phyloP scores from a whole-genome alignment of 257 asterid genomes.

The Linaria vulgaris region DNA sequence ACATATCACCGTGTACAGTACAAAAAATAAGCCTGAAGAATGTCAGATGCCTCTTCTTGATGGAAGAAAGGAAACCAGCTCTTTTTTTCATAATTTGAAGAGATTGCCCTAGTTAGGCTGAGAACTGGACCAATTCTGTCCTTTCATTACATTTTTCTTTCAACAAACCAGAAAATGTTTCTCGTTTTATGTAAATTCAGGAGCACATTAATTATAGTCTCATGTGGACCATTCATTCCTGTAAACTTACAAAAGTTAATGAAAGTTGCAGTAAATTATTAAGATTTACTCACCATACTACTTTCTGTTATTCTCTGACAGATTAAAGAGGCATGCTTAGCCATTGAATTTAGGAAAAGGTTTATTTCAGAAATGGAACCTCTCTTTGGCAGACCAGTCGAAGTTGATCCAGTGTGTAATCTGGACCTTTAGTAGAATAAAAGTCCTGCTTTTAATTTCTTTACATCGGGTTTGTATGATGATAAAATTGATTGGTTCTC shows the following conservation, averaged over 20 bases:
- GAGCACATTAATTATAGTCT: too few relatives aligned
- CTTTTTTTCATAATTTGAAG: too few relatives aligned
- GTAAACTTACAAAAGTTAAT: not conserved
- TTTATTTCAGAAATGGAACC: slow-evolving; percentile 67
- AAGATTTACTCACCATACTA: slow-evolving; percentile 5
- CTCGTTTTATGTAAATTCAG: too few relatives aligned
- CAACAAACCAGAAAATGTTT: too few relatives aligned
- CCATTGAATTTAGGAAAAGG: slow-evolving; percentile 71
- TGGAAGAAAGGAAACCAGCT: too few relatives aligned
- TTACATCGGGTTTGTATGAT: slow-evolving; percentile 20
- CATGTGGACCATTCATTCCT: too few relatives aligned
- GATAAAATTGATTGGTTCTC: slow-evolving; percentile 16
- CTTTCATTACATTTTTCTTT: too few relatives aligned
- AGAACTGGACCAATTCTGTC: too few relatives aligned
- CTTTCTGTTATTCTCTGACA: slow-evolving; percentile 28
- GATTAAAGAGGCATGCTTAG: slow-evolving; percentile 79
- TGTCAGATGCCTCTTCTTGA: too few relatives aligned
- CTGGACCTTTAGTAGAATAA: slow-evolving; percentile 23
- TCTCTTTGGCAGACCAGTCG: slow-evolving; percentile 79
- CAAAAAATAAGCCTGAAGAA: too few relatives aligned
- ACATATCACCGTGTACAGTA: too few relatives aligned
- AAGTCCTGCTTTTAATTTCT: slow-evolving; percentile 8
- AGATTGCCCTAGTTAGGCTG: too few relatives aligned
- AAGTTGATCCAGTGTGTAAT: slow-evolving; percentile 77
- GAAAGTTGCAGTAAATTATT: slow-evolving; percentile 9